Evolutionary conservation across 2,329 filamentous ascomycete genomes (phyloP).

Genomic region (Thermomyces lanuginosus): DNA sequence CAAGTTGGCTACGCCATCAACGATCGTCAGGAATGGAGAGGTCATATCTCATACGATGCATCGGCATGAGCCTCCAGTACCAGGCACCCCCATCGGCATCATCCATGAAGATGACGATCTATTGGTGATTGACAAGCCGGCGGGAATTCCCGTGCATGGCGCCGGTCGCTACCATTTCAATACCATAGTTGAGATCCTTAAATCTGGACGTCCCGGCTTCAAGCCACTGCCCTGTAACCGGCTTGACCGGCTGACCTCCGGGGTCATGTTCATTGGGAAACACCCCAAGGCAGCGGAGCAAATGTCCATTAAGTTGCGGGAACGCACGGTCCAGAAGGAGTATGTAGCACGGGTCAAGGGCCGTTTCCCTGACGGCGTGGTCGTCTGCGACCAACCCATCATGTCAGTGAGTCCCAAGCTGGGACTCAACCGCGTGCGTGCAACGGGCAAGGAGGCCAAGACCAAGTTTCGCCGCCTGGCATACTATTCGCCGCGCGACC

Average conservation of each 20-base stretch:
- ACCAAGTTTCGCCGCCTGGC: conserved; percentile 85
- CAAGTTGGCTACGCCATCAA: conserved; percentile 48
- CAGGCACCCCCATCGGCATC: conserved; percentile 58
- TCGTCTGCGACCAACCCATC: conserved; percentile 86
- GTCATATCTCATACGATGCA: conserved; percentile 85
- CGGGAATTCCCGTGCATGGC: conserved; percentile 86
- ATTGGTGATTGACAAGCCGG: conserved; percentile 93
- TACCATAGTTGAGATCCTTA: conserved; percentile 84
- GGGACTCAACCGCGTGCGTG: conserved; percentile 82
- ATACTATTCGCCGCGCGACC: conserved; percentile 57
- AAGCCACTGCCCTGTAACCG: conserved; percentile 67
- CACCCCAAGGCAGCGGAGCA: conserved; percentile 60
- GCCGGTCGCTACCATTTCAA: conserved; percentile 94
- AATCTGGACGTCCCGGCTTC: conserved; percentile 49
- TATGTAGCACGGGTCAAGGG: conserved; percentile 86
- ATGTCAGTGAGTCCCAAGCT: conserved; percentile 89
- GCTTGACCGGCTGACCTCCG: conserved; percentile 84
- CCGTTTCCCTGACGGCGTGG: conserved; percentile 76
- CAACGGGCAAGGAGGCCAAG: conserved; percentile 73
- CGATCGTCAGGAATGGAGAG: conserved; percentile 73
- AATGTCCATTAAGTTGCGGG: conserved; percentile 59
- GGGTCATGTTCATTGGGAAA: conserved; percentile 97
- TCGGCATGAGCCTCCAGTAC: conserved; percentile 88
- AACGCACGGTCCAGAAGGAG: conserved; percentile 78
- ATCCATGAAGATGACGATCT: conserved; percentile 86